Conservation (phyloP, 129 eudicot genomes). For the Helichrysum umbraculigerum region DNA sequence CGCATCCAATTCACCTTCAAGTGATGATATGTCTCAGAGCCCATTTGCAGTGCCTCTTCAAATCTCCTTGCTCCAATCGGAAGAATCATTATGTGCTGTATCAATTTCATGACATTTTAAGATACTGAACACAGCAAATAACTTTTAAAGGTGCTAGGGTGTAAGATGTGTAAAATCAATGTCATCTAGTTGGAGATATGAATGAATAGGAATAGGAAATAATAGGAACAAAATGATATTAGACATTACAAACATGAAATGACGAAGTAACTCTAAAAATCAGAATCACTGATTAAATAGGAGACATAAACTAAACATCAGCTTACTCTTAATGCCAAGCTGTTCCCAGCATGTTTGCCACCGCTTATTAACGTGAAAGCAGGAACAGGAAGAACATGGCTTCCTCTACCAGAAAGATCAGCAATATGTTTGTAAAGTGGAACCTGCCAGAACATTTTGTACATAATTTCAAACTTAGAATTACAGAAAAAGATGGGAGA, state of each 20-base stretch:
- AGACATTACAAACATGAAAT: background rate
- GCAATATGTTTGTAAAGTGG: slow-evolving; percentile 84
- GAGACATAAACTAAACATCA: slow-evolving; percentile 53
- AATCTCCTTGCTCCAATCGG: slow-evolving; percentile 85
- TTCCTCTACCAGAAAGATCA: slow-evolving; percentile 75
- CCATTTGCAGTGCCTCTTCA: slow-evolving; percentile 97
- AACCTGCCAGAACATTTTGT: slow-evolving; percentile 46
- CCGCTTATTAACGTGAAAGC: slow-evolving; percentile 86
- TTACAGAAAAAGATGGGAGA: background rate
- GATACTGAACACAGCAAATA: slow-evolving; percentile 3
- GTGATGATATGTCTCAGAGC: slow-evolving; percentile 95
- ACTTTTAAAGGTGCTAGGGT: background rate
- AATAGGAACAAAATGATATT: background rate
- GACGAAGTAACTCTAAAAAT: background rate
- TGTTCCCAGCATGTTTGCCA: slow-evolving; percentile 88
- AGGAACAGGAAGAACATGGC: slow-evolving; percentile 72
- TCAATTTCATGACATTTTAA: slow-evolving; percentile 17
- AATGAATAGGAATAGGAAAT: background rate
- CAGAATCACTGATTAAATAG: slow-evolving; percentile 58
- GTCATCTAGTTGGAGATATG: background rate
- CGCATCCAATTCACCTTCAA: slow-evolving; percentile 54
- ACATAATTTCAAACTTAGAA: background rate
- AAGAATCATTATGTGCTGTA: slow-evolving; percentile 84
- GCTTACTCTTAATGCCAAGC: slow-evolving; percentile 68
- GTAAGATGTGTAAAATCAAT: background rate